phyloP scores from a whole-genome alignment of 768 basidiomycete species.

The Mycena capillaripes region DNA sequence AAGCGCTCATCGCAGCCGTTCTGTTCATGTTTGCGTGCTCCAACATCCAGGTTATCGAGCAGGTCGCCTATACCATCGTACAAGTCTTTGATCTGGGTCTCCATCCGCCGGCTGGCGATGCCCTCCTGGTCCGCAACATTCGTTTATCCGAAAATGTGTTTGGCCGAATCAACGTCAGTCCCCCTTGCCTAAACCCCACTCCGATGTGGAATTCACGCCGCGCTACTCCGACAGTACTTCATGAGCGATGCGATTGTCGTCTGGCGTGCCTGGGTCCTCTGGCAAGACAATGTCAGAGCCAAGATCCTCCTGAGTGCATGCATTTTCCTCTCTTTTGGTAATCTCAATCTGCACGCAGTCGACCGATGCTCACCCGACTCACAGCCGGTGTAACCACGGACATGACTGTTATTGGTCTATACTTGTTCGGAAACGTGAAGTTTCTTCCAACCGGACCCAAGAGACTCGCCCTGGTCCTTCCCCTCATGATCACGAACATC shows the following conservation, averaged over 20 bases:
- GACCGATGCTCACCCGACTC: not conserved
- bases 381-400: slow-evolving; percentile 6
- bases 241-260: slow-evolving; percentile 41
- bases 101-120: not conserved
- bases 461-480: slow-evolving; percentile 9
- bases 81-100: slow-evolving; percentile 1
- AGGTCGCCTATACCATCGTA: slow-evolving; percentile 20
- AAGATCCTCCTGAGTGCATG: slow-evolving; percentile 27
- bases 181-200: not conserved
- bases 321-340: slow-evolving; percentile 31
- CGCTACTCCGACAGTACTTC: slow-evolving; percentile 20
- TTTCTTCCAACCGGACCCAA: slow-evolving; percentile 11
- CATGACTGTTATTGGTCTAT: slow-evolving; percentile 16
- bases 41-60: slow-evolving; percentile 28
- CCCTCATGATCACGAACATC: slow-evolving; percentile 34
- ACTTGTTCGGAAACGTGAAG: slow-evolving; percentile 2
- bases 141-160: slow-evolving; percentile 17
- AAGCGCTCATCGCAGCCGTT: slow-evolving; percentile 2
- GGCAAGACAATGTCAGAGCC: slow-evolving; percentile 21
- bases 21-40: slow-evolving; percentile 25
- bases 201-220: not conserved
- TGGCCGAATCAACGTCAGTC: not conserved
- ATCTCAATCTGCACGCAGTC: not conserved
- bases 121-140: slow-evolving; percentile 15
- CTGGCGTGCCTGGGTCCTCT: slow-evolving; percentile 41